Conservation (phyloP, 31 red algal genomes). For the Asparagopsis taxiformis region DNA sequence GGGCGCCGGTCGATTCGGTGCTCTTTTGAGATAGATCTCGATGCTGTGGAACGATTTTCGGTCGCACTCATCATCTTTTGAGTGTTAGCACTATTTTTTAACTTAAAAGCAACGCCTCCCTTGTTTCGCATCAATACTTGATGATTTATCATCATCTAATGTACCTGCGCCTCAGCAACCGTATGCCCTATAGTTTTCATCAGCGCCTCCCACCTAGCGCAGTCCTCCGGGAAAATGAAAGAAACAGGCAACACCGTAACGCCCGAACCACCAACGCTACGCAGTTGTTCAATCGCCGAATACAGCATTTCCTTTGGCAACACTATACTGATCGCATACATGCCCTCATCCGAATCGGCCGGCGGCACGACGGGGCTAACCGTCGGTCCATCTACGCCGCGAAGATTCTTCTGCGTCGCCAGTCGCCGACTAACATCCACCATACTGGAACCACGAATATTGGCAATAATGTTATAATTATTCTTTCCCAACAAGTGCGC, state of each 20-base stretch:
- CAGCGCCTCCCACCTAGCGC: constrained; percentile 75
- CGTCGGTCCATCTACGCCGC: constrained; percentile 97
- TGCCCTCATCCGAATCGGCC: constrained; percentile 84
- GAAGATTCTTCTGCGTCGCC: constrained; percentile 74
- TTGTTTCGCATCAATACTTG: too few relatives aligned
- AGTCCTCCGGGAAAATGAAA: constrained; percentile 89
- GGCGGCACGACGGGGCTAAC: constrained; percentile 94
- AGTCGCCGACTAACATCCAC: constrained; percentile 93
- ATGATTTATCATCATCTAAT: too few relatives aligned
- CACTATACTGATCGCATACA: constrained; percentile 99
- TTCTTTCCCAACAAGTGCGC: constrained; percentile 79
- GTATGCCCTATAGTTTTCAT: constrained; percentile 34
- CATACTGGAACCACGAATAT: constrained; percentile 93
- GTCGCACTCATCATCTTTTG: too few relatives aligned
- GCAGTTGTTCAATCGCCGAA: constrained; percentile 88
- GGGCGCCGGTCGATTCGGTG: constrained; percentile 10
- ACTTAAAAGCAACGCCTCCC: too few relatives aligned
- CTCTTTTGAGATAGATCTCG: too few relatives aligned
- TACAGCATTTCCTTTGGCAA: constrained; percentile 90
- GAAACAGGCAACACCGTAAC: constrained; percentile 98
- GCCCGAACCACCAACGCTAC: constrained; percentile 93
- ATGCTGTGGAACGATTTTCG: too few relatives aligned
- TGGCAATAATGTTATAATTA: constrained; percentile 98
- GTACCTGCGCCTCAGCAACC: background rate
- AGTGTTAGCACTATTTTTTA: too few relatives aligned